Evolutionary conservation across 164 flowering plant species (phyloP), one percentile per base, ranked within the genome.

Genomic region (Magnolia sinica): DNA sequence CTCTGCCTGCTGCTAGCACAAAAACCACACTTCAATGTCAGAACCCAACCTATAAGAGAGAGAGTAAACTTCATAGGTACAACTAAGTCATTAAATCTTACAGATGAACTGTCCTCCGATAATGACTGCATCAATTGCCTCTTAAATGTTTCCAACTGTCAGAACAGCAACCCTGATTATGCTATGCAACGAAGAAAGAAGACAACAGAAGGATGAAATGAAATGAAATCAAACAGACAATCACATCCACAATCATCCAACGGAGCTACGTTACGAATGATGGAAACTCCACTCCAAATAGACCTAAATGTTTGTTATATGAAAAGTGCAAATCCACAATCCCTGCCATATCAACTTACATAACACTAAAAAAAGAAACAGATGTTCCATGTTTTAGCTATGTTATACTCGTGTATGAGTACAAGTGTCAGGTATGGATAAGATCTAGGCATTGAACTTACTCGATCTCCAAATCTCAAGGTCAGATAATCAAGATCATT

Each of bases 141-240:
- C 84, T 92, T 96, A 84, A 96, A 96, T 70, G 93, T 87, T 85
- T 96, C 99, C 88, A 94, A 79, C 99, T 96, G 93, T 70, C 76
- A 83, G 76, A 74, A 77, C 20, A 76, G 7, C 14, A 58, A 22
- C 20, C 61, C 20, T 6, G 70, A 22, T 64, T 64, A 19, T 50
- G 29, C 4, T 37, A 37, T 37, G 11, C 8, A 13, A 31, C 18
- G 50, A 68, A 27, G 45, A 68, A 29, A 4, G 8, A 8, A 19
- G 67, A n/a, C 23, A 13, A 19, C 8, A 29, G 13, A 2, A 18
- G 27, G 45, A 68, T 11, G n/a, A 31, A 68, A 29, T 45, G 13
- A 16, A 65, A 65, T 45, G 4, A 16, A 65, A 65, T 20, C 13
- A 14, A 20, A 65, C 14, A 20, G 29, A 65, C 29, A 65, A 37